These are phyloP conservation scores for Hymenoscyphus repandus DNA, from an alignment of 2,329 filamentous ascomycete species.

Conservation along the genomic window DNA sequence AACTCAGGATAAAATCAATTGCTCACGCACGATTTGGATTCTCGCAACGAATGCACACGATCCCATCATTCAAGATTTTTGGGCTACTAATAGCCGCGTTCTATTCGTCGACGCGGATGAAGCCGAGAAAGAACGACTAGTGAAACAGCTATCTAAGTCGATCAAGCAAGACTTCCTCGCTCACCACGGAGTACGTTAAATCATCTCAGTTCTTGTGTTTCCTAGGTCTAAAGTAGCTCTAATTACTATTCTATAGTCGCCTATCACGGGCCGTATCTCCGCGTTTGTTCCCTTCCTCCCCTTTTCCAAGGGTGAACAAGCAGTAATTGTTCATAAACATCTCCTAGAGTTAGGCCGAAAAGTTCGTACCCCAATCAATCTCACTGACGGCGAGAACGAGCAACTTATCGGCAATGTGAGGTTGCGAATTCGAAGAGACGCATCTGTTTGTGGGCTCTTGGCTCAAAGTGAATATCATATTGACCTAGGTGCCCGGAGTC, in stretches of 20 bases:
- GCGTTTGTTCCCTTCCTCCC: constrained; percentile 39
- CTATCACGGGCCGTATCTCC: constrained; percentile 39
- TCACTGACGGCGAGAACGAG: constrained; percentile 24
- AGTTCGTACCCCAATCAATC: constrained; percentile 27
- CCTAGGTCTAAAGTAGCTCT: neutral
- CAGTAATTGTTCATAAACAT: constrained; percentile 39
- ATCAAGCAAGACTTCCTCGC: constrained; percentile 24
- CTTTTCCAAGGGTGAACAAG: constrained; percentile 36
- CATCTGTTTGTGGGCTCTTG: constrained; percentile 30
- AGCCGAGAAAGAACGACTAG: constrained; percentile 13
- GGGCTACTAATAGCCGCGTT: constrained; percentile 29
- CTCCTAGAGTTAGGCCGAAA: constrained; percentile 35
- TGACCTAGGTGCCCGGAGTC: constrained; percentile 33
- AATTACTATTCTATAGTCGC: constrained; percentile 24
- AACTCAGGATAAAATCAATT: constrained; percentile 32
- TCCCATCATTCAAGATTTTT: constrained; percentile 36
- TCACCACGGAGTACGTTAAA: neutral
- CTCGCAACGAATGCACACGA: constrained; percentile 42
- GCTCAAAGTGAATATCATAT: constrained; percentile 29
- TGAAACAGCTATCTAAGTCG: constrained; percentile 21
- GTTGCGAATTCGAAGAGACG: constrained; percentile 29
- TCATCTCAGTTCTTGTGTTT: neutral
- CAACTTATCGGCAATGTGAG: constrained; percentile 33
- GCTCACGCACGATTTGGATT: constrained; percentile 43
- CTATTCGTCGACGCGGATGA: constrained; percentile 19